Conservation (phyloP, 2,329 filamentous ascomycete genomes). For the Zelopaecilomyces penicillatus region DNA sequence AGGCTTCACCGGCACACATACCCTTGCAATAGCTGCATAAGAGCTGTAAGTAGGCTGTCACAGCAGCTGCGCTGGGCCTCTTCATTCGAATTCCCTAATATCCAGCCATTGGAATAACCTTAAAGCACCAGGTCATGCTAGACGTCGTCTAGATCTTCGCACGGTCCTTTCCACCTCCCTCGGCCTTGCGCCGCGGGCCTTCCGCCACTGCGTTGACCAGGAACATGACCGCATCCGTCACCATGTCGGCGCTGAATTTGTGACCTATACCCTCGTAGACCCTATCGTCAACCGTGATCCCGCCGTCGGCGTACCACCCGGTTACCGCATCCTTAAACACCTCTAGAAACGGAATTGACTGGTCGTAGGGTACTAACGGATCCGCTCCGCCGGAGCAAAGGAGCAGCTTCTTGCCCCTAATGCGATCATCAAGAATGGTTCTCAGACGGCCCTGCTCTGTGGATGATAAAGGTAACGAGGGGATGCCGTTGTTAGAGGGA, state of each 20-base stretch:
- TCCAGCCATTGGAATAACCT: too few relatives aligned
- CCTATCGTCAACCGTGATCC: constrained; percentile 53
- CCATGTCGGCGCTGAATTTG: constrained; percentile 60
- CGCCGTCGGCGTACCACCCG: constrained; percentile 47
- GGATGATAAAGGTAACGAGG: constrained; percentile 20
- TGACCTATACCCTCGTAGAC: constrained; percentile 64
- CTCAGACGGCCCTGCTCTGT: constrained; percentile 36
- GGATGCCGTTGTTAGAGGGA: constrained; percentile 24
- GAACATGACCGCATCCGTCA: constrained; percentile 56
- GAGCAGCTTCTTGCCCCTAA: constrained; percentile 57
- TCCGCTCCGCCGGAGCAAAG: constrained; percentile 59
- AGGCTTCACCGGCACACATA: too few relatives aligned
- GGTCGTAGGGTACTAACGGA: constrained; percentile 62
- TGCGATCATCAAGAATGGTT: constrained; percentile 35
- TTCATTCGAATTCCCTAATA: too few relatives aligned
- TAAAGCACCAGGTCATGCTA: too few relatives aligned
- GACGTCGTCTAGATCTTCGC: constrained; percentile 14
- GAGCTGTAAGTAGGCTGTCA: too few relatives aligned
- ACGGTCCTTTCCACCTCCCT: constrained; percentile 18
- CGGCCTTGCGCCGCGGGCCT: constrained; percentile 14
- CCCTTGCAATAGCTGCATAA: too few relatives aligned
- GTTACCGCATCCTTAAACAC: constrained; percentile 49
- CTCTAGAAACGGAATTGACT: constrained; percentile 50
- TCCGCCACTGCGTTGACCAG: constrained; percentile 40
- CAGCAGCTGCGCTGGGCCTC: too few relatives aligned